phyloP scores from a whole-genome alignment of 2,329 filamentous ascomycete species.

The Lachnellula occidentalis region DNA sequence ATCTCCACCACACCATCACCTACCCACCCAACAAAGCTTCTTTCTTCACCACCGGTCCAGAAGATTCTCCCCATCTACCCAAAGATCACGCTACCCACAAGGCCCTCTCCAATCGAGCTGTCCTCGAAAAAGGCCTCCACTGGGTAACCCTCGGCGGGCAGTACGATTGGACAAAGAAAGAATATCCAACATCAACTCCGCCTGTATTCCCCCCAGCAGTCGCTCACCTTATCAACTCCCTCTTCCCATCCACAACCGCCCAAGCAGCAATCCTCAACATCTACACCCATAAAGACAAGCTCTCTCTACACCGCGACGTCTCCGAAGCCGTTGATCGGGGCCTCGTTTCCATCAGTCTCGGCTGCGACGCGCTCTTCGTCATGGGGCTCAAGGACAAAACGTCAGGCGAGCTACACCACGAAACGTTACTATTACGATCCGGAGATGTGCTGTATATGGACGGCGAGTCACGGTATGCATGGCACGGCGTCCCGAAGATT shows the following conservation, averaged over 20 bases:
- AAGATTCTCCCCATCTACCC: constrained; percentile 54
- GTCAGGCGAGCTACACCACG: constrained; percentile 36
- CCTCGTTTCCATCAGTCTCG: constrained; percentile 79
- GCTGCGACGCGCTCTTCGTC: constrained; percentile 86
- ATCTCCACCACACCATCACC: constrained; percentile 69
- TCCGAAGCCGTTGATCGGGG: constrained; percentile 77
- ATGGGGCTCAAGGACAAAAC: constrained; percentile 51
- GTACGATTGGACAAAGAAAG: constrained; percentile 89
- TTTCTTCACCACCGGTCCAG: constrained; percentile 49
- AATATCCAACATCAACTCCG: constrained; percentile 64
- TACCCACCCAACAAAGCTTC: constrained; percentile 47
- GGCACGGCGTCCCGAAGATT: constrained; percentile 92
- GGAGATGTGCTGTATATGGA: constrained; percentile 92
- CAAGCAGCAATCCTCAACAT: constrained; percentile 93
- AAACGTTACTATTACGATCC: constrained; percentile 66
- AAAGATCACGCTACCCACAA: constrained; percentile 71
- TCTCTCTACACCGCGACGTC: constrained; percentile 91
- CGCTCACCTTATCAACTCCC: constrained; percentile 54
- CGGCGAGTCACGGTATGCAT: constrained; percentile 74
- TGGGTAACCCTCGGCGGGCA: constrained; percentile 95
- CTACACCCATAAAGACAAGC: constrained; percentile 83
- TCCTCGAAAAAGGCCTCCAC: constrained; percentile 74
- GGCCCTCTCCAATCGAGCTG: constrained; percentile 60
- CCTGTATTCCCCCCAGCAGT: constrained; percentile 73
- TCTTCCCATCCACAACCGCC: constrained; percentile 73